Evolutionary conservation across 805 yeast genomes (phyloP), one percentile per base, ranked within the genome.

Genomic region (Saccharomyces cerevisiae): DNA sequence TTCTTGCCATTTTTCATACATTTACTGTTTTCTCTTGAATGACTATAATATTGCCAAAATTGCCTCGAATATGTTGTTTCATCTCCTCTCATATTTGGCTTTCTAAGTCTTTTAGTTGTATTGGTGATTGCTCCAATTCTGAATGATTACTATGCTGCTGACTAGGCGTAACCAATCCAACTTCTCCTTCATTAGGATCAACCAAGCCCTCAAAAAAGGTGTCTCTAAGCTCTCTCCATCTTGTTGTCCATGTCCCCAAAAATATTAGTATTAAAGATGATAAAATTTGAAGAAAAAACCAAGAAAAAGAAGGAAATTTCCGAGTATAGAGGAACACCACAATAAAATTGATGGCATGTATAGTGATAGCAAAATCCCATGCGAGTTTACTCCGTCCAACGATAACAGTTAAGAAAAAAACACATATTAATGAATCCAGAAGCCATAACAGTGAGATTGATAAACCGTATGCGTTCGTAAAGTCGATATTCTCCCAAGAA

Each of bases 331-430:
- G 56, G 82, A 88, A 83, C 0, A 83, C 88, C 2, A 89, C 82
- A 2, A 83, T 51, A 26, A 92, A 70, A 70, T 92, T 85, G 51
- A 94, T 79, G 24, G 86, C 81, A 69, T 94, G 97, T 14, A 92
- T 81, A 0, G 99, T 94, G n/a, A 92, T 66, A 10, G 96, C 97
- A 73, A 94, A 92, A 71, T 92, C 99, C 87, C 96, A 87, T 0
- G 97, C 98, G 50, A 92, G 73, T 68, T 92, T 94, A 46, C 96
- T 87, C 54, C 98, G 76, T 0, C 98, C 97, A 11, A 92, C 96
- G 28, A 92, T 83, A 1, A 91, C 71, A 0, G 96, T 89, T 65
- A 92, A 83, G 65, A 89, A 89, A 10, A 89, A 69, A 1, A 90
- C 96, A 60, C 96, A 85, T 46, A 94, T 73, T 47, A 94, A 76